These are phyloP conservation scores for Nemophila menziesii DNA, from an alignment of 257 asterid species.

Conservation along the genomic window DNA sequence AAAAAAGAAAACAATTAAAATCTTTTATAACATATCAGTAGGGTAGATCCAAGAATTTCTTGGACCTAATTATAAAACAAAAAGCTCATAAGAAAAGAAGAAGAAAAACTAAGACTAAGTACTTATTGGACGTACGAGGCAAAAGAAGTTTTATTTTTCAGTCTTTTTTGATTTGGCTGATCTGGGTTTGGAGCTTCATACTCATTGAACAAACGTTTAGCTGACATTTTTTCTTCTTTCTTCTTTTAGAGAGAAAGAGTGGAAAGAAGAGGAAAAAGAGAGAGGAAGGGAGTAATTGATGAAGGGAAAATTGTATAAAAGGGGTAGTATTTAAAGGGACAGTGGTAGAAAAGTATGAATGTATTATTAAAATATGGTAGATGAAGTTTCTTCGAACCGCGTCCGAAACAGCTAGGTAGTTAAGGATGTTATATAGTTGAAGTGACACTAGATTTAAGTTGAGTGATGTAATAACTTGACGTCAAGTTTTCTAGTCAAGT, in stretches of 20 bases:
- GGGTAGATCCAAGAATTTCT: not conserved
- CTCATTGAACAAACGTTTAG: constrained; percentile 31
- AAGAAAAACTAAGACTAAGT: no score
- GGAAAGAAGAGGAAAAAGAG: not conserved
- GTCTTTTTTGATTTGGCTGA: constrained; percentile 35
- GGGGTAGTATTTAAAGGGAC: constrained; percentile 6
- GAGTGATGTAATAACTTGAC: constrained; percentile 30
- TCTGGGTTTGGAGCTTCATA: constrained; percentile 19
- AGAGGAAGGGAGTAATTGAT: not conserved
- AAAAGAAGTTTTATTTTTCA: constrained; percentile 33
- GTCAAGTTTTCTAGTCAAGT: constrained; percentile 23
- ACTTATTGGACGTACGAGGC: constrained; percentile 37
- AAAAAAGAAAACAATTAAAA: not conserved
- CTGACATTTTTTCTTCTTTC: constrained; percentile 31
- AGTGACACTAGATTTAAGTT: constrained; percentile 1
- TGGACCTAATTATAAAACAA: not conserved
- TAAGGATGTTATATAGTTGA: not conserved
- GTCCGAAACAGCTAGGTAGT: constrained; percentile 30
- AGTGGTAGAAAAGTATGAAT: not conserved
- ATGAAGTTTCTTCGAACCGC: constrained; percentile 37
- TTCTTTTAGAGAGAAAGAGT: not conserved
- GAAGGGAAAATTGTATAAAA: not conserved
- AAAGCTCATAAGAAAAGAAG: not conserved
- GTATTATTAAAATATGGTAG: not conserved
- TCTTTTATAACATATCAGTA: not conserved